Base-by-base conservation (phyloP, 1,284 basidiomycete genomes). In the Austroboletus olivaceoglutinosus region DNA sequence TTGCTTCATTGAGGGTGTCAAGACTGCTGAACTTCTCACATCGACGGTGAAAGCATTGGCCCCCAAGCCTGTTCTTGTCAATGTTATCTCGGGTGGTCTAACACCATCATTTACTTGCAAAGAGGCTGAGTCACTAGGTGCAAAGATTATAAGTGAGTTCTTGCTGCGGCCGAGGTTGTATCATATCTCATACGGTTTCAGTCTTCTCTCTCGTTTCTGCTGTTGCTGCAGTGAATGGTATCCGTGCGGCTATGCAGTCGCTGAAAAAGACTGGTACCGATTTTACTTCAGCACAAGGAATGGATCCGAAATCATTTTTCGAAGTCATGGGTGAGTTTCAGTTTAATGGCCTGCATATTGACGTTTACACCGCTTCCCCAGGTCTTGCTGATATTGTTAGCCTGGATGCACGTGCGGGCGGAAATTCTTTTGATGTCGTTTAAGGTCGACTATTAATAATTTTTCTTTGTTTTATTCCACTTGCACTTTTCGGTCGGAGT, bases 1-100 rank as follows among this genome's bases (percentile, higher is more conserved):
- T 21, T 90, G 86, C 66, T 92, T 92, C 72, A 88, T 91, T 45
- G 89, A 92, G 70, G 89, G 89, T 47, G 86, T 90, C 38, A 80
- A 80, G 67, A 85, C 80, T 11, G 76, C 83, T 47, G 81, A 85
- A 47, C 77, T 89, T 34, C 76, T 90, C 25, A 73, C 77, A 57
- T 71, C 72, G 3, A 87, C 87, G 2, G 82, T 90, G 45, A 73
- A 74, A 33, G 83, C 81, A 5, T 70, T 91, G 29, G 78, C 82
- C 8, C 86, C 87, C 6, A 86, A 85, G 58, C 87, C 87, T 0
- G 84, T 86, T 40, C 82, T 89, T 33, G 83, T 89, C 42, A 89
- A 89, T 60, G 84, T 89, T 33, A 87, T 89, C 53, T 86, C 85
- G 7, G 86, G 86, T 34, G 87, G 86, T 33, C 72, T 87, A 31